Base-by-base conservation (phyloP, 768 basidiomycete species). In the Psilocybe subaeruginosa region DNA sequence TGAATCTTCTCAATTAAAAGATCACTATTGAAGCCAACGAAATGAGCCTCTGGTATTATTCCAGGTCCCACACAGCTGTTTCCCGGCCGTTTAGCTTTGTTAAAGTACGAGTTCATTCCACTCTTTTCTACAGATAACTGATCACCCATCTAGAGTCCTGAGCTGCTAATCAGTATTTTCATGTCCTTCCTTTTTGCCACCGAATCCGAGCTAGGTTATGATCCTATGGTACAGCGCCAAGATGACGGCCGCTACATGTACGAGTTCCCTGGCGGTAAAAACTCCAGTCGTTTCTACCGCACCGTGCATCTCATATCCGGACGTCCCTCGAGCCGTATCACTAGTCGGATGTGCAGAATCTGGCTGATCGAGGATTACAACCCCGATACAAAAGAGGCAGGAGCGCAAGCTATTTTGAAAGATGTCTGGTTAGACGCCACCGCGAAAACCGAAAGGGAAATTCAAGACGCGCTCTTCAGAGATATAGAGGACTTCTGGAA, bases 251-350 rank as follows among this genome's bases (percentile, higher is more conserved):
- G 41, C 17, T 64, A 63, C 50, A 55, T 43, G 7, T 66, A 52
- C 48, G 39, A 55, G 39, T 53, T 66, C 39, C 62, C 52, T 16
- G 29, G 33, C 29, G 16, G 12, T 7, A 33, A 48, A 37, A 29
- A 47, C 4, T 12, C 16, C 2, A 17, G 37, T 29, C 56, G 58
- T 17, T 64, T 61, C 54, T 66, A 58, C 58, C 59, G 54, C 48
- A 66, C 63, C 29, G 31, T 54, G 19, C 33, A 48, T 17, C 19
- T 49, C 12, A 41, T 64, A 11, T 64, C 63, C 27, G 48, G 55
- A 27, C 61, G 61, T 37, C 47, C 57, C 19, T 56, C 63, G 4
- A 58, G 48, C 50, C 50, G 52, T 30, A 62, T 64, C 14, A 47
- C 56, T 17, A 47, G 56, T 8, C 43, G 56, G 2, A 58, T 58